phyloP scores from a whole-genome alignment of 305 asterid genomes.

The Fraxinus baroniana region DNA sequence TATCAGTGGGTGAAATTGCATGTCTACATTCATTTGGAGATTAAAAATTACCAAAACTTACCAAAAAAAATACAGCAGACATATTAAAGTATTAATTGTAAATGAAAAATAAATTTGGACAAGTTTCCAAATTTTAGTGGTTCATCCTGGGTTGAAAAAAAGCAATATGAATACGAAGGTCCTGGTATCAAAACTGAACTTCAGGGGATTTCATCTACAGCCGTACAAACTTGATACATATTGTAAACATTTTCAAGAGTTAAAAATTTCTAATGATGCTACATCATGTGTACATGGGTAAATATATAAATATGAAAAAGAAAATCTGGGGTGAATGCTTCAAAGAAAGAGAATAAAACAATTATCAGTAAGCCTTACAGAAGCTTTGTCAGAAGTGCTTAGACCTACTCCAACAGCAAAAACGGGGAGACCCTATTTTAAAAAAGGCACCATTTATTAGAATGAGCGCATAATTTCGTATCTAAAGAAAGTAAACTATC shows the following conservation, averaged over 20 bases:
- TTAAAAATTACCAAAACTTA: neutral
- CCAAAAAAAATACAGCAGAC: neutral
- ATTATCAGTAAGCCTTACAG: slow-evolving; percentile 48
- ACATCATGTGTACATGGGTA: neutral
- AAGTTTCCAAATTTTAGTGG: neutral
- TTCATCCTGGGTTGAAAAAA: neutral
- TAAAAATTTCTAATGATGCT: neutral
- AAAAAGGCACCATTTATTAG: slow-evolving; percentile 14
- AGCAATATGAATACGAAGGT: neutral
- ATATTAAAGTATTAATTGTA: neutral
- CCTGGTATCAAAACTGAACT: neutral
- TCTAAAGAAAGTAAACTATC: slow-evolving; percentile 17
- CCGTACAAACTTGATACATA: neutral
- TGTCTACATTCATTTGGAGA: neutral
- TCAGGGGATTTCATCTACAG: neutral
- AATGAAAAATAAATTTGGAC: neutral
- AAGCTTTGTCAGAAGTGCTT: slow-evolving; percentile 78
- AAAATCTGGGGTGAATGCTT: slow-evolving; percentile 10
- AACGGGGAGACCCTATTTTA: slow-evolving; percentile 68
- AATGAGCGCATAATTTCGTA: slow-evolving; percentile 9
- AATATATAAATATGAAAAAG: neutral
- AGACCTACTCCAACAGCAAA: slow-evolving; percentile 74
- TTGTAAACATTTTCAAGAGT: neutral
- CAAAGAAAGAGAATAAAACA: slow-evolving; percentile 10
- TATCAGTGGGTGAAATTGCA: neutral